Evolutionary conservation across 345 rosid species (phyloP), one percentile per base, ranked within the genome.

Genomic region (Mangifera indica): DNA sequence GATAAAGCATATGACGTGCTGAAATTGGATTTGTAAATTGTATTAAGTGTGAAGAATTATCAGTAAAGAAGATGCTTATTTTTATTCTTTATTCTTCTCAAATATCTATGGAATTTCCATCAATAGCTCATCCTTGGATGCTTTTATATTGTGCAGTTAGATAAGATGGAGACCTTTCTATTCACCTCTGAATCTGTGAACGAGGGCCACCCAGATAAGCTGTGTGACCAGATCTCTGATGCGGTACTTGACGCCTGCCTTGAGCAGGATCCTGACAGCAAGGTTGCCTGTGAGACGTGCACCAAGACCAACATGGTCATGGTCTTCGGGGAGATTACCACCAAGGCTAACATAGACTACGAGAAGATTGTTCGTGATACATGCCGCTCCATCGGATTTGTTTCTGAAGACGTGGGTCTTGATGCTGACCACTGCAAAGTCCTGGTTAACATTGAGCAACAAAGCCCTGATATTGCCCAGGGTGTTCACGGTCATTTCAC

Each of bases 121-220:
- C 12, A 34, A 56, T n/a, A 34, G 44, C 49, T 11, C 57, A 22
- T 26, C 5, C 17, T 32, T 46, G 51, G n/a, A 45, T 60, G 20
- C 20, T 22, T 53, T 74, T 62, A 25, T 56, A 32, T 32, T 57
- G 14, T 71, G 76, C 74, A 82, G 85, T 63, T 85, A 63, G 76
- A 71, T 63, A 73, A 65, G 80, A 89, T 89, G 93, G 93, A 89
- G 75, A 78, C 87, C 79, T 89, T 89, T 64, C 83, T 89, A 72
- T 89, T 85, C 74, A 89, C 93, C 72, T 89, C 93, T 3, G 93
- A 89, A 76, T 89, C 93, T 40, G 93, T 89, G 74, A 89, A 89
- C 67, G 91, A 89, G 87, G 93, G 93, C 21, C 91, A 89, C 85
- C 93, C 93, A 0, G 93, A 89, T 90, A 87, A 89, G 85, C 84